Percentiles rank a stretch among this genome's conserved stretches.
phyloP scores from a whole-genome alignment of 495 filamentous ascomycete genomes.

The Filosporella fistucella region DNA sequence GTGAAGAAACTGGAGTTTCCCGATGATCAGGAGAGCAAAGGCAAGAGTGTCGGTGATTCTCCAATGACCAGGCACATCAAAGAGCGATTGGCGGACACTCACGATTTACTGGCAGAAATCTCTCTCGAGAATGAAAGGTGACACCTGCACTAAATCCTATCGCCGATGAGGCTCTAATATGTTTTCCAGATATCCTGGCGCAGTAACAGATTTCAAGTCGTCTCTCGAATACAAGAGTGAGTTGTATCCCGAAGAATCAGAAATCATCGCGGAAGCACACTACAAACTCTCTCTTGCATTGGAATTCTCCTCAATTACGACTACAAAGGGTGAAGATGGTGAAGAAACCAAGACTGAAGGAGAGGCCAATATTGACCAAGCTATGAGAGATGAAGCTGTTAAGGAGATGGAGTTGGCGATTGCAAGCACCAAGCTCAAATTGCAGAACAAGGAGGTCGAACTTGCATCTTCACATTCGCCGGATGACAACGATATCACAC shows the following conservation, averaged over 20 bases:
- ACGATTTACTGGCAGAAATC: conserved; percentile 90
- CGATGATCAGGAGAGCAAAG: conserved; percentile 38
- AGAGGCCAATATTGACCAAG: conserved; percentile 50
- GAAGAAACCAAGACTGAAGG: conserved; percentile 25
- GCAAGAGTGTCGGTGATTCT: conserved; percentile 47
- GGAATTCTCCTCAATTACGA: conserved; percentile 81
- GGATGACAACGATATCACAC: conserved; percentile 54
- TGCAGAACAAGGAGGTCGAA: conserved; percentile 65
- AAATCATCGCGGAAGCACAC: conserved; percentile 85
- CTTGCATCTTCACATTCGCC: conserved; percentile 46
- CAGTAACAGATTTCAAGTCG: conserved; percentile 72
- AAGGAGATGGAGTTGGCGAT: conserved; percentile 79
- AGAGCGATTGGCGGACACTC: conserved; percentile 82
- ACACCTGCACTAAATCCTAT: no score
- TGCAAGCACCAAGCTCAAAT: conserved; percentile 67
- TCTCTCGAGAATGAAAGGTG: conserved; percentile 86
- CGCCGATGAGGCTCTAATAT: conserved; percentile 12
- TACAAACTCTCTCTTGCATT: conserved; percentile 94
- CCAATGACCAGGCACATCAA: conserved; percentile 58
- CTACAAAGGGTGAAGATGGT: conserved; percentile 46
- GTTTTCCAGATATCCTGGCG: conserved; percentile 61
- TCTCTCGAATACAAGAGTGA: conserved; percentile 70
- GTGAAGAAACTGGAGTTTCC: conserved; percentile 45
- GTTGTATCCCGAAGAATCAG: conserved; percentile 73
- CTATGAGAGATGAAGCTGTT: conserved; percentile 69